Base-by-base conservation (phyloP, 371 early-diverging fungal genomes). In the Catenaria anguillulae region DNA sequence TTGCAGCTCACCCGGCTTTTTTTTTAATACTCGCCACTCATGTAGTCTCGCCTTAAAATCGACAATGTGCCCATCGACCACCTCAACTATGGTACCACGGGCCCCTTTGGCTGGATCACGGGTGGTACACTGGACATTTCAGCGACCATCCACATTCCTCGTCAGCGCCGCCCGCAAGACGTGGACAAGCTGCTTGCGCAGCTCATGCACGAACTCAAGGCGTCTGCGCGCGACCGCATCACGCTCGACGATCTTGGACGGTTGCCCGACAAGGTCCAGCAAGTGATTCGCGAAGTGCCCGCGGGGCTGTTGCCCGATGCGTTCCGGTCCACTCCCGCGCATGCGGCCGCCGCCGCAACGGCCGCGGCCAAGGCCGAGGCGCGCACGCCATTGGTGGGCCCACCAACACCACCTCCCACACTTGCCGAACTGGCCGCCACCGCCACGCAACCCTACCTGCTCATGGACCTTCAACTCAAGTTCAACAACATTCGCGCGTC, bases 41-140 rank as follows among this genome's bases (percentile, higher is more conserved):
- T n/a, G n/a, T n/a, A 85, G 78, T 81, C 89, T n/a, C 89, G 90
- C 37, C 73, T 92, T 40, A 86, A 89, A 65, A 82, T 97, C 45
- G 90, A 92, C 71, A 87, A 87, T 50, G 80, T 97, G 33, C 90
- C 86, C 61, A 91, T 95, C 36, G 89, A 88, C 63, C 94, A 92
- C 71, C 71, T 97, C 46, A 91, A 91, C 71, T 75, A 80, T 33
- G 91, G 92, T 17, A 80, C 86, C 5, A 79, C 80, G 33, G 95
- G 94, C 0, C 95, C 97, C 0, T 84, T 93, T 40, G 88, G 89
- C 5, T 97, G 97, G 97, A 87, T 97, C 62, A 90, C 86, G 8
- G 78, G 85, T 0, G 95, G 94, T 17, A 85, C 79, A 13, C 80
- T 97, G 0, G 93, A 94, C 67, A 73, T 95, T 3, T 77, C 79